phyloP scores from a whole-genome alignment of 163 green algal genomes.

The Volvox carteri region DNA sequence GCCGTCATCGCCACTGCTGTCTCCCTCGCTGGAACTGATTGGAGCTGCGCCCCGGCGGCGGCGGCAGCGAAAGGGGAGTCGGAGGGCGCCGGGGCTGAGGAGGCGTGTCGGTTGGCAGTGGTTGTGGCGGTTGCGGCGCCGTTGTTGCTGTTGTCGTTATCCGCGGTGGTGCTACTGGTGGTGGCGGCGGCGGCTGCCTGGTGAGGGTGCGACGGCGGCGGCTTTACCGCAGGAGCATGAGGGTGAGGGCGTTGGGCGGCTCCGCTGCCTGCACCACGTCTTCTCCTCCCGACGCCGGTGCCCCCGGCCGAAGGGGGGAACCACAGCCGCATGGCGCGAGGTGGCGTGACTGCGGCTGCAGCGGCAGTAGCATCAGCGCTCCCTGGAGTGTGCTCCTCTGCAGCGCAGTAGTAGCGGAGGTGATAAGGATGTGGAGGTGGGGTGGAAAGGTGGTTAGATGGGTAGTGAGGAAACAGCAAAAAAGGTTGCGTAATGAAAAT shows the following conservation, averaged over 20 bases:
- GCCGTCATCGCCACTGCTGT: too few relatives aligned
- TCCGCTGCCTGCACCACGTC: not conserved
- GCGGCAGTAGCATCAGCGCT: not conserved
- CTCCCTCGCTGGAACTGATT: too few relatives aligned
- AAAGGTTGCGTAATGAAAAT: too few relatives aligned
- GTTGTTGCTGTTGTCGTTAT: too few relatives aligned
- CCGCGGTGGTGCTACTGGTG: not conserved
- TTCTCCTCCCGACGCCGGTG: not conserved
- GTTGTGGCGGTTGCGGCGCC: too few relatives aligned
- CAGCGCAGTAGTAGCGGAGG: not conserved
- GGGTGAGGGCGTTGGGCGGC: not conserved
- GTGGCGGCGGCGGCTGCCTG: not conserved
- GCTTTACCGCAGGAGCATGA: not conserved
- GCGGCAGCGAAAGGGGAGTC: too few relatives aligned
- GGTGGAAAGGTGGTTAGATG: not conserved
- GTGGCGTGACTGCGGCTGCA: too few relatives aligned
- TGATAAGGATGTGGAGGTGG: not conserved
- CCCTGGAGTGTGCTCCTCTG: not conserved
- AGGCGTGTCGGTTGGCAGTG: too few relatives aligned
- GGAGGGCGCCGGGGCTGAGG: too few relatives aligned
- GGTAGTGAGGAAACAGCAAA: too few relatives aligned
- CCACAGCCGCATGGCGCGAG: constrained; percentile 34
- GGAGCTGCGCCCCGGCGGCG: too few relatives aligned
- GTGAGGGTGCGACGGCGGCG: not conserved
- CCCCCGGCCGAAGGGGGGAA: constrained; percentile 31